phyloP scores from a whole-genome alignment of 148 eudicot genomes.

The Amaranthus palmeri region DNA sequence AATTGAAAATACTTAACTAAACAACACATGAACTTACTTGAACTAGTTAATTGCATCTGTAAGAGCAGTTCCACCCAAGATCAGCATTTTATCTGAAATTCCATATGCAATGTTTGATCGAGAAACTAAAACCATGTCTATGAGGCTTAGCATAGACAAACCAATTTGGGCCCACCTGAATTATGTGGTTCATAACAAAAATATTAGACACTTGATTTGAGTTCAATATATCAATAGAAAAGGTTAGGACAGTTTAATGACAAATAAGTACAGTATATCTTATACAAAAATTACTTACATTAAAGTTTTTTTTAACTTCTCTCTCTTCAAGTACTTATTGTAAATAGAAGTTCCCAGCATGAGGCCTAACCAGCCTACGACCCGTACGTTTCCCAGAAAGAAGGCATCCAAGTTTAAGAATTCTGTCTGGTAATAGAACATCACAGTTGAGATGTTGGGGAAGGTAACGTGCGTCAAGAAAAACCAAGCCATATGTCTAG shows the following conservation, averaged over 20 bases:
- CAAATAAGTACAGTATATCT: neutral
- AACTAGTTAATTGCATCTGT: slow-evolving; percentile 87
- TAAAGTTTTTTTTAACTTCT: slow-evolving; percentile 65
- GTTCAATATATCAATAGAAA: slow-evolving; percentile 7
- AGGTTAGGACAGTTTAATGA: neutral
- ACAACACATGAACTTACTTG: slow-evolving; percentile 52
- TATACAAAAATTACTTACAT: slow-evolving; percentile 43
- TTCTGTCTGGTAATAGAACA: slow-evolving; percentile 94
- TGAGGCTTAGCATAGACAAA: slow-evolving; percentile 47
- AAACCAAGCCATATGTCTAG: slow-evolving; percentile 98
- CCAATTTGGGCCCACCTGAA: slow-evolving; percentile 83
- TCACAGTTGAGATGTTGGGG: slow-evolving; percentile 85
- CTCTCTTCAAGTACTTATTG: slow-evolving; percentile 70
- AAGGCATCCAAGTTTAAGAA: slow-evolving; percentile 74
- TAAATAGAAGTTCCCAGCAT: slow-evolving; percentile 87
- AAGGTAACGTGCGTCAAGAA: slow-evolving; percentile 76
- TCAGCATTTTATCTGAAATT: slow-evolving; percentile 72
- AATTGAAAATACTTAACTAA: neutral
- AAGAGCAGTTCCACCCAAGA: slow-evolving; percentile 82
- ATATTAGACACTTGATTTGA: slow-evolving; percentile 7
- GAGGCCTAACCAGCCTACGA: slow-evolving; percentile 89
- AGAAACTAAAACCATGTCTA: slow-evolving; percentile 75
- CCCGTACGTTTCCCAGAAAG: slow-evolving; percentile 82
- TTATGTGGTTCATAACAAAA: slow-evolving; percentile 4
- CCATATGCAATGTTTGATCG: slow-evolving; percentile 57